Conservation (phyloP, 106 monocot genomes). For the Dactylorhiza incarnata region DNA sequence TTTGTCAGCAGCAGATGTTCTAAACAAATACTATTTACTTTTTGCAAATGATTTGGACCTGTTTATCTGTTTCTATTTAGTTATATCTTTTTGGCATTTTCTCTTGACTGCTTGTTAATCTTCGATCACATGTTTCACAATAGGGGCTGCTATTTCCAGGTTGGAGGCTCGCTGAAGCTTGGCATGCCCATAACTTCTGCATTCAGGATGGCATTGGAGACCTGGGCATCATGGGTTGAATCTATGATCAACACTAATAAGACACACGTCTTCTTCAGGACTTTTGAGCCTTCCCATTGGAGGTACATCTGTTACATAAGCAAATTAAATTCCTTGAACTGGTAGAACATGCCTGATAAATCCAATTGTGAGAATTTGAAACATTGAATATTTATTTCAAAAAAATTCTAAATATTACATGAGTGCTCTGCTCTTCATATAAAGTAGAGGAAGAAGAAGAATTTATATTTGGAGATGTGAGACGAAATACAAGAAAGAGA, state of each 20-base stretch:
- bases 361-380: no score
- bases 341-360: background rate
- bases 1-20: background rate
- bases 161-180: slow-evolving; percentile 56
- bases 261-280: slow-evolving; percentile 88
- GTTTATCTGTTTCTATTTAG: background rate
- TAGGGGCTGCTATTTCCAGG: slow-evolving; percentile 99
- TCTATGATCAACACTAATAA: slow-evolving; percentile 48
- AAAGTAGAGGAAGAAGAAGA: no score
- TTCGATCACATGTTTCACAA: slow-evolving; percentile 18
- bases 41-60: background rate
- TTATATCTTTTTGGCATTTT: background rate
- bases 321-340: background rate
- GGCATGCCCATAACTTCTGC: slow-evolving; percentile 77
- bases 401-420: no score
- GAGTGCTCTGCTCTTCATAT: no score
- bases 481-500: no score
- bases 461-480: no score
- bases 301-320: slow-evolving; percentile 39
- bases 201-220: slow-evolving; percentile 63
- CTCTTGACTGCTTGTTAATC: background rate
- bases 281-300: slow-evolving; percentile 98
- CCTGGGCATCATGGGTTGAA: slow-evolving; percentile 87
- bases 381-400: no score
- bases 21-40: background rate